Evolutionary conservation across 176 grass and related monocot species (phyloP).

Genomic region (Tillandsia leiboldiana): DNA sequence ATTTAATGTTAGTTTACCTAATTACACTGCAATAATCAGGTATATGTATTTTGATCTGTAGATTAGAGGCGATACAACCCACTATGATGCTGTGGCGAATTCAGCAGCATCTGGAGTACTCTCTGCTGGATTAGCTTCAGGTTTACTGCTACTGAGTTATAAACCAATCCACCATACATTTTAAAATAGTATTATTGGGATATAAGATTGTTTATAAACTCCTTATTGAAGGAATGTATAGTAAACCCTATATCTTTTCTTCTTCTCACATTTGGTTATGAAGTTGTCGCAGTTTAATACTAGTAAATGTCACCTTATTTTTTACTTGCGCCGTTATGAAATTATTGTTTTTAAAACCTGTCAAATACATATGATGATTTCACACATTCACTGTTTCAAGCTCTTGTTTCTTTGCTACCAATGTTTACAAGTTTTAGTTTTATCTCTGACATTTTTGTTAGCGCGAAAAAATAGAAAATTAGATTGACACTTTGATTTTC

Average conservation of each 20-base stretch:
- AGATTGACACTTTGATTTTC: slow-evolving; percentile 13
- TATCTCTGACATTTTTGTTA: no score
- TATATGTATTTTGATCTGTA: slow-evolving; percentile 25
- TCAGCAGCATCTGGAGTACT: slow-evolving; percentile 89
- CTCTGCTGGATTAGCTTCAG: slow-evolving; percentile 63
- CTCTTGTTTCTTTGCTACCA: neutral
- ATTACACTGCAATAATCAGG: neutral
- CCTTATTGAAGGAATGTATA: no score
- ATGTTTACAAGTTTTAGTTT: neutral
- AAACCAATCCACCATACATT: slow-evolving; percentile 9
- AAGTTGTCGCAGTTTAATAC: no score
- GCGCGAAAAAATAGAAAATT: neutral
- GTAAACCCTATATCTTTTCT: no score
- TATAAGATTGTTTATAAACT: neutral
- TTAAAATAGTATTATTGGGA: slow-evolving; percentile 8
- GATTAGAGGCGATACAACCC: slow-evolving; percentile 95
- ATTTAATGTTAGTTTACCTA: neutral
- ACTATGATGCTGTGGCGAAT: slow-evolving; percentile 97
- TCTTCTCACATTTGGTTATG: no score
- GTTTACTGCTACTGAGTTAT: slow-evolving; percentile 14
- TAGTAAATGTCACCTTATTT: neutral
- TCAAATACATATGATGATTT: neutral
- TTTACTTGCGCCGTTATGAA: neutral
- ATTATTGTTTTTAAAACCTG: neutral
- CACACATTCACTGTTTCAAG: neutral